Conservation (phyloP, 2,329 filamentous ascomycete genomes). For the Alternaria hordeiaustralica region DNA sequence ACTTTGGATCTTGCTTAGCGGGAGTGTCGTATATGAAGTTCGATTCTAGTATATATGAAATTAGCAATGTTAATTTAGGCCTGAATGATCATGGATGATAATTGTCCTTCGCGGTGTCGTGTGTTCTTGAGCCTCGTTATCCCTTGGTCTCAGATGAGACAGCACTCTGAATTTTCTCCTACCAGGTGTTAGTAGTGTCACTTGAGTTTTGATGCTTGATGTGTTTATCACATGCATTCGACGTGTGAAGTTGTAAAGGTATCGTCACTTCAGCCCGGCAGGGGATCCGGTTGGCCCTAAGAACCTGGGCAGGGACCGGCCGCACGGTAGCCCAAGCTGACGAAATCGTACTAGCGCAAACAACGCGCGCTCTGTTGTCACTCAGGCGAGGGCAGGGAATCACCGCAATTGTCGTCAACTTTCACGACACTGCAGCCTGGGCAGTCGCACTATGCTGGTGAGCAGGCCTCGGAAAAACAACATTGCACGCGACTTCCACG, state of each 20-base stretch:
- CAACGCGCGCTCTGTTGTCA: conserved; percentile 25
- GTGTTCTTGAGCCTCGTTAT: background rate
- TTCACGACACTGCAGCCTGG: conserved; percentile 15
- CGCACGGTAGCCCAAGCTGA: conserved; percentile 2
- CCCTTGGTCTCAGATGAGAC: background rate
- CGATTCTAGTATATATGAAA: background rate
- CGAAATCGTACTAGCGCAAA: conserved; percentile 15
- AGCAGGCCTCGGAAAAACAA: conserved; percentile 11
- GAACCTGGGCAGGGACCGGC: conserved; percentile 1
- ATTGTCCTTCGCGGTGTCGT: background rate
- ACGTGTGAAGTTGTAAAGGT: background rate
- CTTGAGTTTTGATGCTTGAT: background rate
- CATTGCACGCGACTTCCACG: conserved; percentile 24
- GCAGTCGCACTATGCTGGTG: conserved; percentile 33
- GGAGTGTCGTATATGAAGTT: background rate
- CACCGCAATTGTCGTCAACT: conserved; percentile 11
- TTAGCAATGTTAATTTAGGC: background rate
- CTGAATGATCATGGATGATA: background rate
- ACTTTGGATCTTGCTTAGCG: background rate
- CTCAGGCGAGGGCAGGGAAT: conserved; percentile 16
- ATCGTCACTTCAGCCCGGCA: background rate
- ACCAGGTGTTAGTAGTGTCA: background rate
- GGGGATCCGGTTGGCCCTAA: conserved; percentile 3
- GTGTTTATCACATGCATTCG: background rate
- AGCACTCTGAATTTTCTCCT: background rate